Evolutionary conservation across 2,329 filamentous ascomycete species (phyloP).

Genomic region (Diaporthe citriasiana): DNA sequence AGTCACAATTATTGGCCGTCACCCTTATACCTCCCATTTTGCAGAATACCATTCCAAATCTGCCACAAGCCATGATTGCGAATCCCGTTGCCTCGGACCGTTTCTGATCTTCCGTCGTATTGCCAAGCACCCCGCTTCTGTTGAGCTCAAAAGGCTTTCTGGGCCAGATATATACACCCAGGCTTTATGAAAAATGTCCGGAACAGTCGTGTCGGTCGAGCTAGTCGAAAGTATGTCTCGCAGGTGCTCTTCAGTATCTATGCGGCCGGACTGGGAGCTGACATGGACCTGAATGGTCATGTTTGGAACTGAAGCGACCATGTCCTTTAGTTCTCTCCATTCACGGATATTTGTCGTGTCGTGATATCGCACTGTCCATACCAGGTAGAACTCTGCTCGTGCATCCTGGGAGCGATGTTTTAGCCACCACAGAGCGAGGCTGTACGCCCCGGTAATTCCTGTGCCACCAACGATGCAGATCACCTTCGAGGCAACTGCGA

Average conservation of each 20-base stretch:
- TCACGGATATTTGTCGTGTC: not conserved
- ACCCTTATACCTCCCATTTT: constrained; percentile 5
- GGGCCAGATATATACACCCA: constrained; percentile 37
- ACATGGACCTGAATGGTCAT: constrained; percentile 28
- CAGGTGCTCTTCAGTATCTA: not conserved
- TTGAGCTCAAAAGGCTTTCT: constrained; percentile 21
- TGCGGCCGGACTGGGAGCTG: constrained; percentile 35
- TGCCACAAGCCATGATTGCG: not conserved
- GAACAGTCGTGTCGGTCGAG: not conserved
- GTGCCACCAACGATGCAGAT: constrained; percentile 34
- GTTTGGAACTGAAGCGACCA: not conserved
- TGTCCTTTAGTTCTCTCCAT: constrained; percentile 12
- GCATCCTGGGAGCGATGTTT: not conserved
- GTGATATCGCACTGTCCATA: constrained; percentile 33
- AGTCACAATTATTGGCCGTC: no score
- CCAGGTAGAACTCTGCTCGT: constrained; percentile 10
- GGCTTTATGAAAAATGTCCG: constrained; percentile 1
- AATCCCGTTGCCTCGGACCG: not conserved
- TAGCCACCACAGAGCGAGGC: constrained; percentile 34
- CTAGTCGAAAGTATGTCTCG: not conserved
- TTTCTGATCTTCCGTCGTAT: not conserved
- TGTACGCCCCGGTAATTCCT: constrained; percentile 27
- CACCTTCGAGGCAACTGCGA: constrained; percentile 7
- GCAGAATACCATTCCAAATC: constrained; percentile 27
- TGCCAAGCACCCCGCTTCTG: constrained; percentile 21